phyloP scores from a whole-genome alignment of 139 green algal genomes.

The Tetraselmis chui region DNA sequence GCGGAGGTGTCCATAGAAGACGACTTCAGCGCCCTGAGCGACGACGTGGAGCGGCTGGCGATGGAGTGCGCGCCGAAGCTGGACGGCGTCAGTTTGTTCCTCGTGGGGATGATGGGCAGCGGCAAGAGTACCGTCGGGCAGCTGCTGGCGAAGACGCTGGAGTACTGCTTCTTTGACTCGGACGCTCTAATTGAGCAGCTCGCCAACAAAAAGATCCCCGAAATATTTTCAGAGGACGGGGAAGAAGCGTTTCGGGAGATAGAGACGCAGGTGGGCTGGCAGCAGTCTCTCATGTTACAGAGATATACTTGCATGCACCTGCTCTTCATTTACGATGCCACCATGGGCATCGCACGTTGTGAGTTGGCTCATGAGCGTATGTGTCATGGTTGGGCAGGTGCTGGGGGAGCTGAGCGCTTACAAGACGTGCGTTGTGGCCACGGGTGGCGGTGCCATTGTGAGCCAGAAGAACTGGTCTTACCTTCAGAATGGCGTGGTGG shows the following conservation, averaged over 20 bases:
- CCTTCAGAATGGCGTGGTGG: conserved; percentile 76
- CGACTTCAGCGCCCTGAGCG: neutral
- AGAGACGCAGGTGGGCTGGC: conserved; percentile 53
- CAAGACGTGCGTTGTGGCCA: conserved; percentile 71
- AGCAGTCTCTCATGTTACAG: neutral
- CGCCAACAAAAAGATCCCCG: conserved; percentile 40
- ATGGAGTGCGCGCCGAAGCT: conserved; percentile 22
- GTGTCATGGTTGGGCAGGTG: too few relatives aligned
- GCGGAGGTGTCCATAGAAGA: neutral
- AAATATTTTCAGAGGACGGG: conserved; percentile 78
- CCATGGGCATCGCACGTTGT: neutral
- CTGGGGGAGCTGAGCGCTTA: conserved; percentile 68
- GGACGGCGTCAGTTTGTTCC: conserved; percentile 69
- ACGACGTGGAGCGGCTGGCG: neutral
- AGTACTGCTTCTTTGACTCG: conserved; percentile 81
- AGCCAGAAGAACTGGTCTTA: conserved; percentile 76
- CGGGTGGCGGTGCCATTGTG: conserved; percentile 70
- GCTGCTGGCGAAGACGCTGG: conserved; percentile 33
- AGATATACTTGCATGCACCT: too few relatives aligned
- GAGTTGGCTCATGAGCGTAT: too few relatives aligned
- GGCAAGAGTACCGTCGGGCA: conserved; percentile 55
- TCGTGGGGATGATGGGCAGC: conserved; percentile 89
- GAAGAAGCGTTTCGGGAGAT: conserved; percentile 77
- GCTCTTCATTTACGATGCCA: conserved; percentile 24
- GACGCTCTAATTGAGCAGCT: conserved; percentile 68